A percentile compares a stretch with the other conserved stretches of the same genome.
These are phyloP conservation scores for Aureobasidium sp. DNA, from an alignment of 2,329 filamentous ascomycete species.

Conservation along the genomic window DNA sequence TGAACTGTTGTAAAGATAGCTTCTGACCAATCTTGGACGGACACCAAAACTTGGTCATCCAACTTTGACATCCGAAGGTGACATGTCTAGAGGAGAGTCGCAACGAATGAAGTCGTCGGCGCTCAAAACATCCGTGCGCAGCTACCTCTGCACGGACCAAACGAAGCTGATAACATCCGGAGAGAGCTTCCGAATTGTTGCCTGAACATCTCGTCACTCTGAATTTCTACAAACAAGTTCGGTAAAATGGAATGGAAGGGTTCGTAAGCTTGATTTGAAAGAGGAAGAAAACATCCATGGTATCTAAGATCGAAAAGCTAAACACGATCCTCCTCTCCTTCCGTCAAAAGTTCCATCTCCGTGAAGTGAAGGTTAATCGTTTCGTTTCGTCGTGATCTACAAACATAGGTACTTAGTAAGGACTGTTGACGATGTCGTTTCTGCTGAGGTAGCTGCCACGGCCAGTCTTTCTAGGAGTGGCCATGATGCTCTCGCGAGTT, in stretches of 20 bases:
- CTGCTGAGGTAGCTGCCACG: constrained; percentile 62
- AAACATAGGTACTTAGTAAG: constrained; percentile 35
- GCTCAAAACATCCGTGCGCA: background rate
- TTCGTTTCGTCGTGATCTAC: constrained; percentile 7
- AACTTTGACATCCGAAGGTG: background rate
- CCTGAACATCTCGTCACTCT: background rate
- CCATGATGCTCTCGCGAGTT: constrained; percentile 81
- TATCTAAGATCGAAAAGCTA: background rate
- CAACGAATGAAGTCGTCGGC: background rate
- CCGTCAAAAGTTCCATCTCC: background rate
- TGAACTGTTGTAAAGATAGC: too few relatives aligned
- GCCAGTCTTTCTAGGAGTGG: constrained; percentile 31
- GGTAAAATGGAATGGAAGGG: background rate
- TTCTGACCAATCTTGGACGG: background rate
- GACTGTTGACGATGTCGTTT: constrained; percentile 75
- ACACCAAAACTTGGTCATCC: background rate
- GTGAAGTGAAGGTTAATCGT: constrained; percentile 2
- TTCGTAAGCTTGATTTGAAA: background rate
- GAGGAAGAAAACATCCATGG: background rate
- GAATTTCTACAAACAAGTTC: too few relatives aligned
- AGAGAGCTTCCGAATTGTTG: background rate
- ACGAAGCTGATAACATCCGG: background rate
- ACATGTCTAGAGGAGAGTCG: background rate
- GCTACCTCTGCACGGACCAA: background rate
- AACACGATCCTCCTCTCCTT: background rate